Percentiles rank a stretch among this genome's conserved stretches.
These are phyloP conservation scores for Xanthoparmelia taractica DNA, from an alignment of 495 filamentous ascomycete genomes.

Conservation along the genomic window DNA sequence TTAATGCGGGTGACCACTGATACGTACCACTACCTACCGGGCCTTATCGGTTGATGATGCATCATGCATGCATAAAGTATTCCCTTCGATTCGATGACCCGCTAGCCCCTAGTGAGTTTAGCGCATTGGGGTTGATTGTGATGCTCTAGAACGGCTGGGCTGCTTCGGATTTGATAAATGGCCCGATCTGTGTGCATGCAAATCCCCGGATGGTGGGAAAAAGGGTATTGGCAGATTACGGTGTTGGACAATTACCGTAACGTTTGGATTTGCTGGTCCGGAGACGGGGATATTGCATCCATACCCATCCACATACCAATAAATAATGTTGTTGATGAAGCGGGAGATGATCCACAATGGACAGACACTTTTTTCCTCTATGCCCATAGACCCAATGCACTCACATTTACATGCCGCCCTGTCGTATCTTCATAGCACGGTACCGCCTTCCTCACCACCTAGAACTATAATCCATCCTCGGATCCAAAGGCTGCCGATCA, in stretches of 20 bases:
- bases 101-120: too few relatives aligned
- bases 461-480: not conserved
- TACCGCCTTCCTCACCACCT: not conserved
- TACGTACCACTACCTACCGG: too few relatives aligned
- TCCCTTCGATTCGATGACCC: too few relatives aligned
- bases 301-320: not conserved
- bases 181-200: too few relatives aligned
- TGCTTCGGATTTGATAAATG: too few relatives aligned
- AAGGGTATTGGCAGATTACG: not conserved
- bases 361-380: not conserved
- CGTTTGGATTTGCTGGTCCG: not conserved
- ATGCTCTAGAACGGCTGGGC: too few relatives aligned
- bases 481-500: slow-evolving; percentile 6
- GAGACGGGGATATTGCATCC: slow-evolving; percentile 1
- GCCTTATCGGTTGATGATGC: too few relatives aligned
- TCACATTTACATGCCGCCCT: not conserved
- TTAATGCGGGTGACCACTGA: too few relatives aligned
- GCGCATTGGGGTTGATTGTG: too few relatives aligned
- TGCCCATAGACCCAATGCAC: slow-evolving; percentile 4
- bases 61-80: too few relatives aligned
- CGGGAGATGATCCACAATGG: not conserved
- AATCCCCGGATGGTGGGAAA: too few relatives aligned
- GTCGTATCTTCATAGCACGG: not conserved
- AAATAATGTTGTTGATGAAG: not conserved
- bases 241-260: not conserved